Conservation (phyloP, 768 basidiomycete genomes). For the Lyophyllum atratum region DNA sequence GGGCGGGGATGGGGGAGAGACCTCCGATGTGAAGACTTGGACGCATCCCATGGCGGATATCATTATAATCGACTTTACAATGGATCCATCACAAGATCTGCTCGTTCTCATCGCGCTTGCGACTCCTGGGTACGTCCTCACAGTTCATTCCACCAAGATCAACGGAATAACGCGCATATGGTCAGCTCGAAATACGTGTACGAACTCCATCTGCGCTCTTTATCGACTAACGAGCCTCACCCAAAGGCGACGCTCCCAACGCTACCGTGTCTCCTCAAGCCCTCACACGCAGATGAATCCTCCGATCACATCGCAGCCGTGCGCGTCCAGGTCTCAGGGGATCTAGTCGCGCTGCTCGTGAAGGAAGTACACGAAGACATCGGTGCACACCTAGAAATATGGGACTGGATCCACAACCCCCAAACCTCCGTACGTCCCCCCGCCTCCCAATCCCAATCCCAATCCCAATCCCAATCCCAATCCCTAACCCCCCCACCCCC, state of each 20-base stretch:
- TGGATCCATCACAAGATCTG: constrained; percentile 57
- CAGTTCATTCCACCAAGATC: neutral
- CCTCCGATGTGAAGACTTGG: constrained; percentile 37
- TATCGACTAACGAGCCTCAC: constrained; percentile 53
- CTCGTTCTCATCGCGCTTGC: constrained; percentile 50
- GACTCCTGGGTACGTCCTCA: constrained; percentile 37
- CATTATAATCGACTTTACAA: constrained; percentile 55
- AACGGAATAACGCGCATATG: constrained; percentile 1
- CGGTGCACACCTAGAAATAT: constrained; percentile 50
- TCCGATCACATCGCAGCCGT: constrained; percentile 41
- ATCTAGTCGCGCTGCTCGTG: constrained; percentile 49
- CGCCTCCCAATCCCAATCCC: neutral
- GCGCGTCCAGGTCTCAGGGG: constrained; percentile 46
- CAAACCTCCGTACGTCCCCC: constrained; percentile 39
- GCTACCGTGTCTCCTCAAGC: constrained; percentile 40
- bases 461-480: neutral
- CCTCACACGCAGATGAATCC: constrained; percentile 24
- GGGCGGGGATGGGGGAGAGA: constrained; percentile 19
- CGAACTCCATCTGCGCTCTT: constrained; percentile 51
- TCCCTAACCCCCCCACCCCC: neutral
- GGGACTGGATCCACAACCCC: constrained; percentile 48
- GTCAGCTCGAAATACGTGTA: constrained; percentile 43
- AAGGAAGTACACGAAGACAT: constrained; percentile 44
- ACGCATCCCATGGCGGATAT: constrained; percentile 43
- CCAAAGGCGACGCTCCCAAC: constrained; percentile 40